phyloP scores from a whole-genome alignment of 352 stramenopile genomes.

The Porosira glacialis region DNA sequence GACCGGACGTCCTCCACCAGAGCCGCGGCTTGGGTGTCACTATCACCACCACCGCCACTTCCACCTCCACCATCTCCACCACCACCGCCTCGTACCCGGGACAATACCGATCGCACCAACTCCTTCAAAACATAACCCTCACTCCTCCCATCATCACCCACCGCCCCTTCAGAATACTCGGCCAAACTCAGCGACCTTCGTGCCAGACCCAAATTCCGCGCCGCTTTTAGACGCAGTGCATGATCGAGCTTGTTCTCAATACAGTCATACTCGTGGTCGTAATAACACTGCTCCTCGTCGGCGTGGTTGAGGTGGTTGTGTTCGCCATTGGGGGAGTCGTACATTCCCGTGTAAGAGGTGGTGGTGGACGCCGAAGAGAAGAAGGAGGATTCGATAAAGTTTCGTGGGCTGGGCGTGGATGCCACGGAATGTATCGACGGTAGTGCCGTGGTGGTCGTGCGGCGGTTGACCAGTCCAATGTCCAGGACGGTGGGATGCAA shows the following conservation, averaged over 20 bases:
- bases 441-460: conserved; percentile 24
- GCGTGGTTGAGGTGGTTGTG: conserved; percentile 9
- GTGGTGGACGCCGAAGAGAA: conserved; percentile 11
- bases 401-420: neutral
- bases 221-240: conserved; percentile 57
- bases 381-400: conserved; percentile 31
- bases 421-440: conserved; percentile 12
- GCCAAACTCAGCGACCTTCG: conserved; percentile 27
- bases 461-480: conserved; percentile 36
- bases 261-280: conserved; percentile 48
- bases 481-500: conserved; percentile 48
- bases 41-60: neutral
- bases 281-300: too few relatives aligned
- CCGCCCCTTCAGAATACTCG: conserved; percentile 56
- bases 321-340: conserved; percentile 10
- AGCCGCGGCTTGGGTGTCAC: conserved; percentile 7
- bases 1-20: conserved; percentile 46
- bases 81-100: neutral
- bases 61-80: neutral
- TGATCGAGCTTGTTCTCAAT: conserved; percentile 75
- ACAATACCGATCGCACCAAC: conserved; percentile 50
- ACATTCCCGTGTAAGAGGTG: too few relatives aligned
- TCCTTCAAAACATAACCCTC: conserved; percentile 65
- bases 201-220: conserved; percentile 56
- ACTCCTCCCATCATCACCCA: too few relatives aligned